These are phyloP conservation scores for Raphidocelis subcapitata DNA, from an alignment of 139 green algal genomes.

Conservation along the genomic window DNA sequence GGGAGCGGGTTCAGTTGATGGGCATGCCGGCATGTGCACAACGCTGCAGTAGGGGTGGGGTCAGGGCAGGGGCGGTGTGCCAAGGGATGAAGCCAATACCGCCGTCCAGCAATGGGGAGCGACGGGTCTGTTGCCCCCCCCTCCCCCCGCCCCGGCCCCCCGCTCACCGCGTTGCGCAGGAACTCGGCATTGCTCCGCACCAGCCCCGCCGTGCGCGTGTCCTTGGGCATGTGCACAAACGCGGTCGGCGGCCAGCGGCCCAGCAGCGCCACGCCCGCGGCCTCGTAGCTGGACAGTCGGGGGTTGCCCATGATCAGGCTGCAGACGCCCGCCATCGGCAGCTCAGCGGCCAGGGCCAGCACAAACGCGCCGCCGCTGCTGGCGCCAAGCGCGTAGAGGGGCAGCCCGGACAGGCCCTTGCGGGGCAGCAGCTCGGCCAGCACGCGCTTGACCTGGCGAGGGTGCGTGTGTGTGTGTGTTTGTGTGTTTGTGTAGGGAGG, in stretches of 20 bases:
- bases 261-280: background rate
- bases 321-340: conserved; percentile 15
- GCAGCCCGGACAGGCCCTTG: conserved; percentile 44
- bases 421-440: conserved; percentile 24
- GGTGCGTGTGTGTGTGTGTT: background rate
- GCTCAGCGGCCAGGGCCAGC: conserved; percentile 36
- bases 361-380: conserved; percentile 61
- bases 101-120: too few species aligned
- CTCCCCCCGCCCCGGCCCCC: too few species aligned
- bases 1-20: too few species aligned
- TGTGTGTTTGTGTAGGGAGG: background rate
- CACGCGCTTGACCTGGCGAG: conserved; percentile 28
- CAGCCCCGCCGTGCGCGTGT: conserved; percentile 28
- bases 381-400: conserved; percentile 56
- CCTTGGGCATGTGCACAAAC: conserved; percentile 67
- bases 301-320: background rate
- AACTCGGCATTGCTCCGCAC: conserved; percentile 36
- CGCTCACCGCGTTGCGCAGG: conserved; percentile 22
- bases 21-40: too few species aligned
- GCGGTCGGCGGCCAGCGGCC: conserved; percentile 47
- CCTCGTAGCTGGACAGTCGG: background rate
- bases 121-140: too few species aligned
- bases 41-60: background rate
- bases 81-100: background rate
- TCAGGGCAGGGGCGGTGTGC: background rate